Evolutionary conservation across 768 basidiomycete species (phyloP), one percentile per base, ranked within the genome.

Genomic region (Phaeotremella skinneri): DNA sequence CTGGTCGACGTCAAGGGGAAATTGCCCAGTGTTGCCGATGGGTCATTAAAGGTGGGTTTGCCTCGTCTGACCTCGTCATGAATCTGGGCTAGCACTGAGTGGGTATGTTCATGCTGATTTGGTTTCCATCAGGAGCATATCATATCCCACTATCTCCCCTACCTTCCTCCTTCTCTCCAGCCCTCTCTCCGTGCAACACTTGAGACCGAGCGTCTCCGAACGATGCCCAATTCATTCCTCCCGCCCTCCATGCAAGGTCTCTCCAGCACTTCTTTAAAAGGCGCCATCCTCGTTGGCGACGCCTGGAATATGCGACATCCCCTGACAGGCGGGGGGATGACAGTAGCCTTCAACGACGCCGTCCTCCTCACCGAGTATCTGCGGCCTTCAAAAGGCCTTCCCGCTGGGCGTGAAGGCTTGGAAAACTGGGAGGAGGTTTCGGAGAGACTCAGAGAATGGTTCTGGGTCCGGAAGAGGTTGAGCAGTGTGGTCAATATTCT

Each of bases 221-320:
- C 86, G 20, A 97, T 98, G 93, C 93, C 96, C 30, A 98, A 97
- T 75, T 88, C 90, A 0, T 96, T 89, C 81, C 82, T 99, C 1
- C 90, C 96, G 0, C 79, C 92, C 0, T 80, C 86, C 2, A 80
- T 85, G 59, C 93, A 94, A 72, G 78, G 76, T 1, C 59, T 68
- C 5, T 61, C 58, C 4, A 31, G 21, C 17, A 78, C 93, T 57
- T 84, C 54, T 9, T 55, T 72, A 78, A 17, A 66, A 61, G 62
- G 76, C 67, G 56, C 78, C 74, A 79, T 99, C 58, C 84, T 98
- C 61, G 81, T 96, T 31, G 96, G 96, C 1, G 96, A 98, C 73
- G 86, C 94, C 1, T 94, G 91, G 88, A 99, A 98, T 74, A 98
- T 98, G 93, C 89, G 96, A 0, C 96, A 99, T 76, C 96, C 96